Base-by-base conservation (phyloP, 2,329 filamentous ascomycete species). In the Botrytis galanthina region DNA sequence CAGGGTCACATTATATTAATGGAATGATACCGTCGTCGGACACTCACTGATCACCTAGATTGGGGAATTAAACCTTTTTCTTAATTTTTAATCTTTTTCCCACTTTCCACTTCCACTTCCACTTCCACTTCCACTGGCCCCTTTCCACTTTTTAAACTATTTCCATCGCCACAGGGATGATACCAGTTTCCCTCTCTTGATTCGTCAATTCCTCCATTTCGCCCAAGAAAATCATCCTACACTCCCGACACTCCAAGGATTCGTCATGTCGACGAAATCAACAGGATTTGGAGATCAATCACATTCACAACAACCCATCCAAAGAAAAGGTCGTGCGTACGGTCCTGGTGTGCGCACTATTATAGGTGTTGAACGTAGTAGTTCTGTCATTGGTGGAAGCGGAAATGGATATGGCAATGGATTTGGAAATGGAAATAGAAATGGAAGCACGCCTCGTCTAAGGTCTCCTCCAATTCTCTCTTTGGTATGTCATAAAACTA, bases 401-500 rank as follows among this genome's bases (percentile, higher is more conserved):
- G 48, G 26, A 26, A n/a, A 54, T n/a, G 48, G 26, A 54, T 54
- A 14, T 14, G 48, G 48, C 48, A 54, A 54, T 54, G 48, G 48
- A n/a, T 54, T n/a, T 54, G 26, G 48, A 4, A 70, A 35, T 70
- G 51, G 35, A 12, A 59, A 3, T 60, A 14, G 37, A 5, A 60
- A 32, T 44, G 51, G 67, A 46, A 60, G 14, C 32, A 39, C 64
- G 4, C 32, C 48, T 54, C 64, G 54, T 29, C 48, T 68, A 68
- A 68, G 54, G 64, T 42, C 59, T 54, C 61, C 71, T 60, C 71
- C 71, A 39, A 72, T 57, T 22, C 67, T 72, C 22, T 72, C 62
- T 42, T 42, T 72, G 71, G 71, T 72, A 72, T 72, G 61, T 68
- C 67, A 70, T 46, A 57, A 44, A 54, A 5, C n/a, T 57, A 42